Conservation (phyloP, 495 filamentous ascomycete species). For the Sordaria brevicollis region DNA sequence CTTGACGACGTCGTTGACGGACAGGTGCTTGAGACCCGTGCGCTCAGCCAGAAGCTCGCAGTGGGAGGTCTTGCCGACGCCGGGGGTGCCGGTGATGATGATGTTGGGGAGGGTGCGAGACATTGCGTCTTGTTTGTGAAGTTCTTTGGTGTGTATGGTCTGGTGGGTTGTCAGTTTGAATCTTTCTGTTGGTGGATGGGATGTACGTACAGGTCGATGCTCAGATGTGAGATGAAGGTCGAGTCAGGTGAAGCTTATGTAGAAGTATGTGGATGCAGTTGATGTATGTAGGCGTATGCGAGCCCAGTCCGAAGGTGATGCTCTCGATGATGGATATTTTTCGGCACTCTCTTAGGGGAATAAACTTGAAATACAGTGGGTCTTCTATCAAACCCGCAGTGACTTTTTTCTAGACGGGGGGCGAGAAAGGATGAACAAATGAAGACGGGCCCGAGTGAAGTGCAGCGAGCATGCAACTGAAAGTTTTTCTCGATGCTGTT, state of each 20-base stretch:
- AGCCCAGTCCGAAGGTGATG: neutral
- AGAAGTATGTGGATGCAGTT: no score
- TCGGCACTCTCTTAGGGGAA: neutral
- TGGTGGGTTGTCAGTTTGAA: neutral
- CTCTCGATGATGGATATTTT: constrained; percentile 1
- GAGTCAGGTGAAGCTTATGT: neutral
- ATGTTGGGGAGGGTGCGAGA: constrained; percentile 68
- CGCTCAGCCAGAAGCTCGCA: constrained; percentile 63
- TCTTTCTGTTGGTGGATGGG: neutral
- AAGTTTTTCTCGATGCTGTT: neutral
- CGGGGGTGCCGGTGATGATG: constrained; percentile 90
- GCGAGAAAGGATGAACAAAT: neutral
- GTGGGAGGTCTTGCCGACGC: constrained; percentile 89
- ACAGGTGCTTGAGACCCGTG: constrained; percentile 60
- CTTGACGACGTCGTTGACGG: constrained; percentile 86
- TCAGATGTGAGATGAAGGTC: neutral
- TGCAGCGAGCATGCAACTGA: neutral
- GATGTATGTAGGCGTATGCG: neutral
- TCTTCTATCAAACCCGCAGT: neutral
- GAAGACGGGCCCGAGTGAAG: neutral
- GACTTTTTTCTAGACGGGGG: neutral
- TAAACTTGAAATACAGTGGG: neutral
- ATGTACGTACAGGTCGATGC: neutral
- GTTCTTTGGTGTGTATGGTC: constrained; percentile 2
- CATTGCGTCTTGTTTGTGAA: constrained; percentile 30